Evolutionary conservation across 306 rosid species (phyloP).

Genomic region (Canavalia ensiformis): DNA sequence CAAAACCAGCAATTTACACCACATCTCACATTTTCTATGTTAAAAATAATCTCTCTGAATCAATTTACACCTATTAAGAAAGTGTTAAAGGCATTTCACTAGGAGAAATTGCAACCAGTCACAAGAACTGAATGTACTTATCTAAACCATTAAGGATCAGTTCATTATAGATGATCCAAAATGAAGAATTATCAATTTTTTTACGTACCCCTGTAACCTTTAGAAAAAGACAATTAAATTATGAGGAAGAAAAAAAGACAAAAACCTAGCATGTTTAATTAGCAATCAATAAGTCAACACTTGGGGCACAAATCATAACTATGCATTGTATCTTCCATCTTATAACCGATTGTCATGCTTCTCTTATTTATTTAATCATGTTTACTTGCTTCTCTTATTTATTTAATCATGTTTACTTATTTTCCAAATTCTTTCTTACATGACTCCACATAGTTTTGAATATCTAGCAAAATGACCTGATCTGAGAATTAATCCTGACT

Average conservation of each 20-base stretch:
- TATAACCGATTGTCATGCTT: neutral
- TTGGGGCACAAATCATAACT: neutral
- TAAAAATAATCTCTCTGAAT: neutral
- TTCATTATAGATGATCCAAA: slow-evolving; percentile 10
- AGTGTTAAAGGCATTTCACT: neutral
- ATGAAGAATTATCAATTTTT: neutral
- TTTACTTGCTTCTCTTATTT: neutral
- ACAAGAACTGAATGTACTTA: neutral
- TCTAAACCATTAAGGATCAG: slow-evolving; percentile 2
- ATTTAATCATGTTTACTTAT: slow-evolving; percentile 2
- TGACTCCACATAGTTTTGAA: neutral
- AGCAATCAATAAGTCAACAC: neutral
- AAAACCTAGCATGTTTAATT: neutral
- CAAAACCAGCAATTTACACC: neutral
- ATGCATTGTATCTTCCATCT: neutral
- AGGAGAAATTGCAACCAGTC: neutral
- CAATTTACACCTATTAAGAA: neutral
- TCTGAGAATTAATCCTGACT: too few species aligned
- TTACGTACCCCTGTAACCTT: neutral
- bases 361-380: neutral
- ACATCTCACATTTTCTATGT: neutral
- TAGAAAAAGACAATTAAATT: neutral
- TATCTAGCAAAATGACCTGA: neutral
- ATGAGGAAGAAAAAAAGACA: neutral
- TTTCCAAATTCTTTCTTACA: slow-evolving; percentile 1